Base-by-base conservation (phyloP, 805 yeast genomes). In the Candida pseudofarinosa region DNA sequence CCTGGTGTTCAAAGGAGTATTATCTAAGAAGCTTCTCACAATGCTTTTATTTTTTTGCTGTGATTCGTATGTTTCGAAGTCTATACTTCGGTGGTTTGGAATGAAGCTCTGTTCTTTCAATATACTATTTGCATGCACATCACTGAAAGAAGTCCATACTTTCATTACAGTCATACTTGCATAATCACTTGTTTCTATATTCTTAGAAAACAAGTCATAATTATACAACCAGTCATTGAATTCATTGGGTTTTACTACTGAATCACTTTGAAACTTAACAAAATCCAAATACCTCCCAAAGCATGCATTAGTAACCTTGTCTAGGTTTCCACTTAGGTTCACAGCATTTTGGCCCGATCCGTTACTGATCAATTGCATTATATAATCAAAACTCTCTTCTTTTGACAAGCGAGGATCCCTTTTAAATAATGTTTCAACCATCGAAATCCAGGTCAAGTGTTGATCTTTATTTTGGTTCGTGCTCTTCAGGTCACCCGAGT, bases 201-300 rank as follows among this genome's bases (percentile, higher is more conserved):
- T 48, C 32, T 62, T 42, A 3, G 54, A 60, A 57, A 83, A 60
- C n/a, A 63, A 38, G 57, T 90, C 97, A 48, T 81, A 77, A 56
- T 85, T 86, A 50, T 63, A 75, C 20, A 86, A 56, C 96, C 96
- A 90, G 48, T 87, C 93, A 34, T 85, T 76, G 6, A 88, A 65
- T 19, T 60, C 65, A 12, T 76, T 60, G 0, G 95, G 85, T 49
- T 82, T 83, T 6, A 50, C 50, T 19, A 87, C 62, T 37, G 80
- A 69, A 42, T 78, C 82, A 50, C 87, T 95, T 35, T 83, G 71
- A 30, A 51, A 71, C 54, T 80, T 81, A 23, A 78, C 80, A 45
- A 79, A 73, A 19, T 74, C 75, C 14, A 81, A 78, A 57, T 81
- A 87, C 30, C 71, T 60, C 39, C 82, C 76, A 61, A 88, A 89